Evolutionary conservation across 2,329 filamentous ascomycete genomes (phyloP).

Genomic region (Trichoderma harzianum): DNA sequence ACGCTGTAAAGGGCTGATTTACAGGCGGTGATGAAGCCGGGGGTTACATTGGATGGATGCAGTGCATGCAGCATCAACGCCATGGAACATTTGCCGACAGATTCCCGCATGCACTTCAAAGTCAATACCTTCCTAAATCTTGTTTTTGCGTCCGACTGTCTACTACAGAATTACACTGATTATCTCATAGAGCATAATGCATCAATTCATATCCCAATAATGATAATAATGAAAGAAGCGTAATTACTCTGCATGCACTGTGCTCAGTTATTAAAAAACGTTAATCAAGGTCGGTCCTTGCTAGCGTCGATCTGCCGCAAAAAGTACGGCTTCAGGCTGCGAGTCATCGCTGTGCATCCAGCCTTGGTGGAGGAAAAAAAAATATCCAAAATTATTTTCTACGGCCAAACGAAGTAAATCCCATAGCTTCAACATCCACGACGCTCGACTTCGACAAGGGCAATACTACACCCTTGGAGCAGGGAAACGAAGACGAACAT

Average conservation of each 20-base stretch:
- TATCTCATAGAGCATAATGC: neutral
- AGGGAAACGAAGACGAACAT: neutral
- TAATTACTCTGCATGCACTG: neutral
- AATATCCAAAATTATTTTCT: neutral
- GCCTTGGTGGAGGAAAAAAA: neutral
- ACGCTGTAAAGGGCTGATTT: neutral
- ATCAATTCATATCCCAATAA: neutral
- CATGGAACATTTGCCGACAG: neutral
- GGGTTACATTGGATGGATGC: neutral
- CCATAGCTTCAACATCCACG: neutral
- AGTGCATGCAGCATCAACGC: neutral
- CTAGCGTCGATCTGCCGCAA: slow-evolving; percentile 22
- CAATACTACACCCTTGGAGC: neutral
- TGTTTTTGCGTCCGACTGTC: neutral
- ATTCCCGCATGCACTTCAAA: neutral
- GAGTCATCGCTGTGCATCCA: neutral
- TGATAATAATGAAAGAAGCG: neutral
- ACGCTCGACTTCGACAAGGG: neutral
- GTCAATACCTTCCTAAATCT: neutral
- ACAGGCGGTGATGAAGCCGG: neutral
- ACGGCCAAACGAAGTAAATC: neutral
- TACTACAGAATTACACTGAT: neutral
- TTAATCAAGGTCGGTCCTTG: slow-evolving; percentile 1
- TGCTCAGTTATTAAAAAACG: neutral
- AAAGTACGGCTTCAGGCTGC: slow-evolving; percentile 1